Percentiles rank a stretch among this genome's conserved stretches.
Conservation (phyloP, 768 basidiomycete species). For the Russula sp. region DNA sequence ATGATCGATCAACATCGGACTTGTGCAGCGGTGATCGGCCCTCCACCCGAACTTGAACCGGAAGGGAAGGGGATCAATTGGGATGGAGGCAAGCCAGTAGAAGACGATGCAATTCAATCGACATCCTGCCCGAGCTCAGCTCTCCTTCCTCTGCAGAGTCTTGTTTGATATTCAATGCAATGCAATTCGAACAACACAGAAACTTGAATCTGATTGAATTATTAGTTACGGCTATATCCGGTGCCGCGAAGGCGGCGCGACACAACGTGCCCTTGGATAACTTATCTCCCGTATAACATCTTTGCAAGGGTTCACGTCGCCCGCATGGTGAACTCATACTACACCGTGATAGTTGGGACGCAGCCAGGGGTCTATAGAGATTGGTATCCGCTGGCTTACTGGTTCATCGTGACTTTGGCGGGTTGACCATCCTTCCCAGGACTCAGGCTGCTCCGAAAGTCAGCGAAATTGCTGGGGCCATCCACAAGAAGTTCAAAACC, state of each 20-base stretch:
- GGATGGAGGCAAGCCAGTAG: background rate
- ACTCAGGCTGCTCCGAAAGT: conserved; percentile 11
- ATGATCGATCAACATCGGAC: background rate
- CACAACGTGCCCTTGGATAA: background rate
- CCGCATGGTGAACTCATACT: conserved; percentile 5
- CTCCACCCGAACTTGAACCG: background rate
- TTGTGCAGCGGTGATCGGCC: background rate
- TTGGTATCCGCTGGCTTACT: conserved; percentile 13
- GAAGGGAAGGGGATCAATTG: background rate
- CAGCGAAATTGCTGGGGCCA: background rate
- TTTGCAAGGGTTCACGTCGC: background rate
- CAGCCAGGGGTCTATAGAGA: conserved; percentile 7
- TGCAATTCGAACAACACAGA: background rate
- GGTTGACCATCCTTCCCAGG: background rate
- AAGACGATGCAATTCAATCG: background rate
- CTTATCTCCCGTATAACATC: too few species aligned
- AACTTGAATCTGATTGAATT: background rate
- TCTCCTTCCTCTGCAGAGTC: background rate
- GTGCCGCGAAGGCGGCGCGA: conserved; percentile 5
- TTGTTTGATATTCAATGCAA: background rate
- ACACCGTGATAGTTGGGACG: conserved; percentile 13
- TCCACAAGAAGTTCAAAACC: conserved; percentile 15
- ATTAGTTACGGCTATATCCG: conserved; percentile 14
- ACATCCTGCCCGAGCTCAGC: background rate
- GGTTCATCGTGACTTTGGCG: background rate